These are phyloP conservation scores for Dalbergia cochinchinensis DNA, from an alignment of 306 rosid genomes.

Conservation along the genomic window DNA sequence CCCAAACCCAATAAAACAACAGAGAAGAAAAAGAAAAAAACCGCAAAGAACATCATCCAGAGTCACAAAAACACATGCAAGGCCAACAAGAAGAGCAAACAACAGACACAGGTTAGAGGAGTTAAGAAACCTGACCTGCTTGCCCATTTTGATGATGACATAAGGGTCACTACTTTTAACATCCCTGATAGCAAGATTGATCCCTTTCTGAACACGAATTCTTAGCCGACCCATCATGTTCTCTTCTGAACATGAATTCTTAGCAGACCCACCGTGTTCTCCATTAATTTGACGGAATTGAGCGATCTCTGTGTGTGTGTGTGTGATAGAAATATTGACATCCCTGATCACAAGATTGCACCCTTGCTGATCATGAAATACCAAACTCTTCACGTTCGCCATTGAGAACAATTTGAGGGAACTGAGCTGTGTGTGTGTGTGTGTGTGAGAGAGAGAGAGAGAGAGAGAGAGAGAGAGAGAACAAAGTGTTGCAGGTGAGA, in stretches of 20 bases:
- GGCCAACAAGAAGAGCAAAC: neutral
- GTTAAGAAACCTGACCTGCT: conserved; percentile 57
- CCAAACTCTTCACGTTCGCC: too few species aligned
- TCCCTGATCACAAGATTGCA: too few species aligned
- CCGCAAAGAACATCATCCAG: neutral
- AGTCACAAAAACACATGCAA: neutral
- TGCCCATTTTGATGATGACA: conserved; percentile 78
- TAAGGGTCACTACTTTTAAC: conserved; percentile 84
- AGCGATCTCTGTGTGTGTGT: too few species aligned
- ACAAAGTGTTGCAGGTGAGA: neutral
- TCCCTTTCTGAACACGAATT: conserved; percentile 73
- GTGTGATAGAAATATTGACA: too few species aligned
- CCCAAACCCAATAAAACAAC: neutral
- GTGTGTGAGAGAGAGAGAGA: too few species aligned
- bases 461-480: neutral
- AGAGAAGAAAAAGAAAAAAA: too few species aligned
- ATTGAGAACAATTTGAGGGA: conserved; percentile 36
- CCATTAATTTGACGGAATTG: too few species aligned
- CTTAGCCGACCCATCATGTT: conserved; percentile 78
- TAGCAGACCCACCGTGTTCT: too few species aligned
- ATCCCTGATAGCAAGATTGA: conserved; percentile 87
- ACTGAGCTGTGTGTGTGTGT: neutral
- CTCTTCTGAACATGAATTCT: too few species aligned
- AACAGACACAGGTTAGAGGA: neutral
- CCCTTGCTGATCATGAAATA: too few species aligned